phyloP scores from a whole-genome alignment of 1,284 basidiomycete genomes.

The Heterobasidion parviporum region DNA sequence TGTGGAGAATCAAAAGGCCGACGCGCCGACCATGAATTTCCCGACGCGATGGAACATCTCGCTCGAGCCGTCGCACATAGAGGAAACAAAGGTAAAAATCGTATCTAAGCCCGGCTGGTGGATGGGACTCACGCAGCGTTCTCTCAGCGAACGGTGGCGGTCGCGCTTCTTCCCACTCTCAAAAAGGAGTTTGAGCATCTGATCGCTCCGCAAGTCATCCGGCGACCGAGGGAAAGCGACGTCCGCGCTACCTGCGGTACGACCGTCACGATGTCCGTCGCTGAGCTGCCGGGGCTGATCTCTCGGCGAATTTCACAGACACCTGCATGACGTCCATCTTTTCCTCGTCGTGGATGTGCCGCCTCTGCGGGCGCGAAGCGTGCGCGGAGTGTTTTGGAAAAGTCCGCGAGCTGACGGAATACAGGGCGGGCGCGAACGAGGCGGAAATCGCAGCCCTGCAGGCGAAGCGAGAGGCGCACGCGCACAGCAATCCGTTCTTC shows the following conservation, averaged over 20 bases:
- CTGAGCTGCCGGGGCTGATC: constrained; percentile 4
- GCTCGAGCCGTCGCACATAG: constrained; percentile 39
- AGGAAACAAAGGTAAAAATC: constrained; percentile 46
- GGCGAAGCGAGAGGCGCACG: constrained; percentile 48
- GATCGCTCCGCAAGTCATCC: constrained; percentile 51
- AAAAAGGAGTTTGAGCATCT: constrained; percentile 65
- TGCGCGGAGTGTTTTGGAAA: constrained; percentile 78
- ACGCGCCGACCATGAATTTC: constrained; percentile 55
- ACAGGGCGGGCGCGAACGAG: constrained; percentile 36
- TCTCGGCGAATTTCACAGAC: constrained; percentile 37
- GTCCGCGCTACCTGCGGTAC: constrained; percentile 79
- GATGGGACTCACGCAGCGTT: neutral
- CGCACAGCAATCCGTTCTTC: constrained; percentile 65
- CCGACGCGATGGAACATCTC: constrained; percentile 59
- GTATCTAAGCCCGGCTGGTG: neutral
- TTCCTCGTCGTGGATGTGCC: constrained; percentile 84
- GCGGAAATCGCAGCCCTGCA: constrained; percentile 40
- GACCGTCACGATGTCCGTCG: constrained; percentile 17
- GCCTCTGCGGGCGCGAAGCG: constrained; percentile 82
- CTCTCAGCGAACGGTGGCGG: constrained; percentile 57
- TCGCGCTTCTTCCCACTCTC: constrained; percentile 61
- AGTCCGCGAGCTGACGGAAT: constrained; percentile 55
- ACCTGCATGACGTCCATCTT: constrained; percentile 92
- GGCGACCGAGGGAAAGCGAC: constrained; percentile 67
- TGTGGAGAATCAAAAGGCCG: constrained; percentile 49